Evolutionary conservation across 306 rosid species (phyloP).

Genomic region (Malus orientalis): DNA sequence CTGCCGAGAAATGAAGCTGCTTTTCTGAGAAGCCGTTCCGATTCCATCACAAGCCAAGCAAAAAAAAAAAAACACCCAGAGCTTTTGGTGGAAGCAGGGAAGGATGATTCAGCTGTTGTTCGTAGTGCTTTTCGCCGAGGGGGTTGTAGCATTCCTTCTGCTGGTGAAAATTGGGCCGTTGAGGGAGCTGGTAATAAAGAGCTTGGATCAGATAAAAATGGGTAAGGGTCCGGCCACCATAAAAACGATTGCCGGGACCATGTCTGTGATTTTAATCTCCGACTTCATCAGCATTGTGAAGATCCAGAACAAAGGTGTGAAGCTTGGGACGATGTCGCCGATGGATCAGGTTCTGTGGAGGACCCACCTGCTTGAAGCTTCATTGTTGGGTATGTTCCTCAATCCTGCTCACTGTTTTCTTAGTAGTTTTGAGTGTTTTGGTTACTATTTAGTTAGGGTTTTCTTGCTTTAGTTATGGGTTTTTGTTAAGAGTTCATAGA

Average conservation of each 20-base stretch:
- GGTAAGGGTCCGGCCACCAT: slow-evolving; percentile 86
- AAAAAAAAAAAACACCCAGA: background rate
- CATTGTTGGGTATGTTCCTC: slow-evolving; percentile 58
- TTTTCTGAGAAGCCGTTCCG: slow-evolving; percentile 5
- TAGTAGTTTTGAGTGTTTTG: background rate
- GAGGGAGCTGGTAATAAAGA: slow-evolving; percentile 85
- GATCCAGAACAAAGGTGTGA: slow-evolving; percentile 97
- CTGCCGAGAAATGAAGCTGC: slow-evolving; percentile 2
- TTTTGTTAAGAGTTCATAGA: no score
- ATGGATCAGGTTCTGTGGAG: slow-evolving; percentile 99
- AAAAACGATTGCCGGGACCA: slow-evolving; percentile 80
- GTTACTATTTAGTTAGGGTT: background rate
- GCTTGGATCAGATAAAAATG: slow-evolving; percentile 75
- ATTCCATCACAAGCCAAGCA: background rate
- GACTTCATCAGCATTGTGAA: slow-evolving; percentile 77
- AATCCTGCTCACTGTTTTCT: background rate
- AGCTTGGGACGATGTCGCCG: slow-evolving; percentile 93
- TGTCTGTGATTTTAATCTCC: slow-evolving; percentile 81
- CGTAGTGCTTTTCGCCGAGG: slow-evolving; percentile 75
- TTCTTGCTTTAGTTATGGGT: no score
- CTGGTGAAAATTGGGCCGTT: slow-evolving; percentile 80
- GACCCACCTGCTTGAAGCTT: slow-evolving; percentile 93
- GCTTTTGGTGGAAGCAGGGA: slow-evolving; percentile 17
- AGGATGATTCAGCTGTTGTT: slow-evolving; percentile 84
- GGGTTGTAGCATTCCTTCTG: slow-evolving; percentile 52